phyloP scores from a whole-genome alignment of 2,329 filamentous ascomycete genomes.

The Epichloe uncinata region DNA sequence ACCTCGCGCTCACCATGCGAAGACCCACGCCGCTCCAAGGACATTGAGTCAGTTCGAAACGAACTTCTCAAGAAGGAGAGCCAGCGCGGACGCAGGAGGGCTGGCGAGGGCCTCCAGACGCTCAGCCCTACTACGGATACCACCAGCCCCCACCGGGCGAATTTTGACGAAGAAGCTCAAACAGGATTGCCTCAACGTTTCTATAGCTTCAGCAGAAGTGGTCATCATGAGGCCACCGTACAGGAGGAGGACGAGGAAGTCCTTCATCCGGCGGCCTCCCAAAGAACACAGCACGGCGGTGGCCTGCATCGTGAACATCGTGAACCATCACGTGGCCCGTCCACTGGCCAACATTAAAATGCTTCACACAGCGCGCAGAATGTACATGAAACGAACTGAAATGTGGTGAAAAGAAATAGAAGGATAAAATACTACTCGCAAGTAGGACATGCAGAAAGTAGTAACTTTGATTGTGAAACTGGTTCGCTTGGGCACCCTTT shows the following conservation, averaged over 20 bases:
- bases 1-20: conserved; percentile 17
- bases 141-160: conserved; percentile 19
- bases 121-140: conserved; percentile 18
- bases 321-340: conserved; percentile 7
- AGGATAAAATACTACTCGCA: background rate
- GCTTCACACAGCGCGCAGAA: background rate
- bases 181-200: conserved; percentile 19
- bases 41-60: conserved; percentile 24
- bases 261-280: conserved; percentile 7
- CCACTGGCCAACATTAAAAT: conserved; percentile 6
- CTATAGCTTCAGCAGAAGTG: conserved; percentile 17
- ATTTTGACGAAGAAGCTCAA: conserved; percentile 32
- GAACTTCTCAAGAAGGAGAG: conserved; percentile 28
- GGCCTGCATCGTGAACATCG: background rate
- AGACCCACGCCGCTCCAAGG: conserved; percentile 22
- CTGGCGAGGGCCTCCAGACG: conserved; percentile 30
- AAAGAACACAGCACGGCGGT: conserved; percentile 1
- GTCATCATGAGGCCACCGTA: background rate
- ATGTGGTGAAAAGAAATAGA: background rate
- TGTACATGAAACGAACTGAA: background rate
- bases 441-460: background rate
- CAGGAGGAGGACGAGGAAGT: conserved; percentile 9
- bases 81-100: conserved; percentile 34
- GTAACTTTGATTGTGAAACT: background rate
- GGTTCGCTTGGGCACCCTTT: background rate